Evolutionary conservation across 495 filamentous ascomycete species (phyloP).

Genomic region (Poronia punctata): DNA sequence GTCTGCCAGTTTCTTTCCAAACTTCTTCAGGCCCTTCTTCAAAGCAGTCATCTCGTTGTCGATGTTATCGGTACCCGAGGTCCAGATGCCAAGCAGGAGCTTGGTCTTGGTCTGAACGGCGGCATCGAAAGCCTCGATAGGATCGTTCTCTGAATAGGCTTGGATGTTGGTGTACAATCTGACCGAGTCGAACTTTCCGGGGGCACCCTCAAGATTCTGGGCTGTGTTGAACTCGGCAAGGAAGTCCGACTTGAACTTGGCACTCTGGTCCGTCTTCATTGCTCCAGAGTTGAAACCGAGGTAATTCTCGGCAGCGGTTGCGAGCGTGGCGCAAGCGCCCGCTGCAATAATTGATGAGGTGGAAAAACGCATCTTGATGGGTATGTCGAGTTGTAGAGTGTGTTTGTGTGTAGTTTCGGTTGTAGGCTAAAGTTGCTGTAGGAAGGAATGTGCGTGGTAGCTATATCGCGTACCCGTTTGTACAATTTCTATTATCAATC

Average conservation of each 20-base stretch:
- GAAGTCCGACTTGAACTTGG: slow-evolving; percentile 45
- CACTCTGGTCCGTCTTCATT: slow-evolving; percentile 35
- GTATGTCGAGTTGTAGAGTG: too few species aligned
- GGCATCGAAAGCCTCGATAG: slow-evolving; percentile 45
- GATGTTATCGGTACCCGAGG: slow-evolving; percentile 41
- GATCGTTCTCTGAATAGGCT: slow-evolving; percentile 41
- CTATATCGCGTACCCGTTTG: too few species aligned
- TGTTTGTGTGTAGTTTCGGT: too few species aligned
- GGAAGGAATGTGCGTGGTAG: too few species aligned
- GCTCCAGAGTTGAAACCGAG: slow-evolving; percentile 45
- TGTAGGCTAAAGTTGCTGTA: too few species aligned
- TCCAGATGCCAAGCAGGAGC: slow-evolving; percentile 48
- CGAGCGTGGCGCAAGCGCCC: slow-evolving; percentile 26
- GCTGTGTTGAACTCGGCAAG: slow-evolving; percentile 39
- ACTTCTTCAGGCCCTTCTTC: slow-evolving; percentile 33
- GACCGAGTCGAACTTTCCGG: slow-evolving; percentile 42
- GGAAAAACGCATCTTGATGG: slow-evolving; percentile 11
- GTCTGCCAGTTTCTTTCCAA: slow-evolving; percentile 35
- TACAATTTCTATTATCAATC: too few species aligned
- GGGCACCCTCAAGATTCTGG: slow-evolving; percentile 32
- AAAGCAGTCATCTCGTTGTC: slow-evolving; percentile 42
- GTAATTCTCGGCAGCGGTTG: slow-evolving; percentile 25
- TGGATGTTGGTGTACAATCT: slow-evolving; percentile 47
- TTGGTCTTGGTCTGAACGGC: slow-evolving; percentile 43
- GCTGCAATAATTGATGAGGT: slow-evolving; percentile 14